These are phyloP conservation scores for Murraya paniculata DNA, from an alignment of 345 rosid genomes.

Conservation along the genomic window DNA sequence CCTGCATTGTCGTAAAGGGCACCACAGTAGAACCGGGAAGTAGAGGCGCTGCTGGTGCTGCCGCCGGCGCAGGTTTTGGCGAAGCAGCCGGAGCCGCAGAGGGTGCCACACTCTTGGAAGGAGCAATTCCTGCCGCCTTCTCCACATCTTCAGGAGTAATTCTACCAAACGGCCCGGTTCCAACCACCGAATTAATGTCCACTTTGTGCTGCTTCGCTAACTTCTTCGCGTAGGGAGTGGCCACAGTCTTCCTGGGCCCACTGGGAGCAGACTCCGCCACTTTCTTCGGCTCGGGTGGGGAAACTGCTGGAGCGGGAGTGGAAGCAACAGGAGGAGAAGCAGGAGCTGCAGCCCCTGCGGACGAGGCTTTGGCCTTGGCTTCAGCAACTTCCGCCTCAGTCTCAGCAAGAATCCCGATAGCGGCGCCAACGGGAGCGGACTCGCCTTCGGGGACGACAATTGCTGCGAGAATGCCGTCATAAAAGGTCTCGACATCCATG, in stretches of 20 bases:
- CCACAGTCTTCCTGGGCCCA: constrained; percentile 62
- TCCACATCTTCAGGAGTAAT: constrained; percentile 77
- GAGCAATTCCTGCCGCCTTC: constrained; percentile 68
- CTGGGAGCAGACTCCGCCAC: constrained; percentile 23
- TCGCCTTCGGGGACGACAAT: constrained; percentile 93
- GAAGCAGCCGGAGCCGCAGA: constrained; percentile 27
- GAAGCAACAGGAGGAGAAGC: constrained; percentile 54
- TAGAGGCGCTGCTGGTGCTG: constrained; percentile 30
- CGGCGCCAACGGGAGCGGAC: constrained; percentile 81
- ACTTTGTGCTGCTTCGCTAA: constrained; percentile 89
- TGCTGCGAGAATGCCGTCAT: constrained; percentile 92
- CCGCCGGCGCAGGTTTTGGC: constrained; percentile 30
- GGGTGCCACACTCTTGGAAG: constrained; percentile 39
- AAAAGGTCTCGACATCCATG: constrained; percentile 96
- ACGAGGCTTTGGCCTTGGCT: constrained; percentile 71
- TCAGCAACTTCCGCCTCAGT: constrained; percentile 83
- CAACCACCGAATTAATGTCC: constrained; percentile 56
- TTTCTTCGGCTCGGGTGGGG: constrained; percentile 28
- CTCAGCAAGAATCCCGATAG: constrained; percentile 85
- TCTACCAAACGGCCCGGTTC: constrained; percentile 82
- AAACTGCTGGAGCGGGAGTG: constrained; percentile 42
- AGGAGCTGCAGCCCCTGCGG: constrained; percentile 39
- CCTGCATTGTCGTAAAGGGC: constrained; percentile 88
- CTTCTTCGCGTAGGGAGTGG: constrained; percentile 86
- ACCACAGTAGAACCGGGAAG: constrained; percentile 71